phyloP scores from a whole-genome alignment of 371 early-diverging fungal species.

The Mortierella sp. region DNA sequence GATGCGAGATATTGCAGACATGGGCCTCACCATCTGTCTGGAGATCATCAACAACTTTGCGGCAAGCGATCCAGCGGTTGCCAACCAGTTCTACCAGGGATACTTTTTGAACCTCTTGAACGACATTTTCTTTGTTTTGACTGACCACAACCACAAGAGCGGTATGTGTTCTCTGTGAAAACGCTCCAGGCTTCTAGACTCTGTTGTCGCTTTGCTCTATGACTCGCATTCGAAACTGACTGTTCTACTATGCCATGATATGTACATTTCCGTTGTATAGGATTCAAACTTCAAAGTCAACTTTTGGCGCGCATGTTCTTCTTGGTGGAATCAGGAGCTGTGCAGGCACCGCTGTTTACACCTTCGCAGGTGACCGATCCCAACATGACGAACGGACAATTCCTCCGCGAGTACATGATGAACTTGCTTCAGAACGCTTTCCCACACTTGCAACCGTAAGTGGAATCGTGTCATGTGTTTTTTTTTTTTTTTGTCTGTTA shows the following conservation, averaged over 20 bases:
- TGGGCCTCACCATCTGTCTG: conserved; percentile 84
- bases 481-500: background rate
- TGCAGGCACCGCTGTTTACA: conserved; percentile 86
- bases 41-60: conserved; percentile 87
- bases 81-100: conserved; percentile 89
- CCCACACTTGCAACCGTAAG: conserved; percentile 88
- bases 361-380: conserved; percentile 76
- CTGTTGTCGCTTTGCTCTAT: too few relatives aligned
- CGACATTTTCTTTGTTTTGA: conserved; percentile 96
- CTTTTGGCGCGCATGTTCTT: conserved; percentile 90
- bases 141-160: conserved; percentile 97
- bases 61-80: conserved; percentile 77
- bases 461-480: background rate
- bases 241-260: too few relatives aligned
- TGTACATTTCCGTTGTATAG: too few relatives aligned
- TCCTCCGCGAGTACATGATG: conserved; percentile 83
- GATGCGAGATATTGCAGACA: conserved; percentile 96
- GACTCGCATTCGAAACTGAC: too few relatives aligned
- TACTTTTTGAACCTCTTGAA: conserved; percentile 90
- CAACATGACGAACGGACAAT: conserved; percentile 80
- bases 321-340: conserved; percentile 82
- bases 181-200: too few relatives aligned
- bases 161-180: conserved; percentile 63
- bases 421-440: conserved; percentile 88
- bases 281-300: conserved; percentile 91